Percentiles rank a stretch among this genome's conserved stretches.
phyloP scores from a whole-genome alignment of 2,329 filamentous ascomycete species.

The Talaromyces albobiverticillius region DNA sequence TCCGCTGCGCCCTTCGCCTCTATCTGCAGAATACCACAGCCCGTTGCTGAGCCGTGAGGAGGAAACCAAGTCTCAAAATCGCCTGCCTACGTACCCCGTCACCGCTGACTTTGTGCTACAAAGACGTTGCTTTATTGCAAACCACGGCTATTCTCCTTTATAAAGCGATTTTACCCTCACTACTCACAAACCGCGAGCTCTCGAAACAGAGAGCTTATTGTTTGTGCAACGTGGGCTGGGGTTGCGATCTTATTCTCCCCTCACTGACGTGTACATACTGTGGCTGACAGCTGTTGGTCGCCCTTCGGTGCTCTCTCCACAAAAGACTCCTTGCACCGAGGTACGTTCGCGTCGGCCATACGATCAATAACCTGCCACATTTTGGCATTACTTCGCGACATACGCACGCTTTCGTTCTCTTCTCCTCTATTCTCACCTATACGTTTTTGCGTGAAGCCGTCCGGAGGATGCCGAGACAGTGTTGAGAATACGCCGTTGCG shows the following conservation, averaged over 20 bases:
- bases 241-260: slow-evolving; percentile 3
- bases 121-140: not conserved
- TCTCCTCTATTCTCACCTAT: not conserved
- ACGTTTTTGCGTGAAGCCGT: not conserved
- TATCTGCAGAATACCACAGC: not conserved
- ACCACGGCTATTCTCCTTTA: not conserved
- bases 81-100: not conserved
- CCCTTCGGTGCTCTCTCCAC: slow-evolving; percentile 3
- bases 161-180: not conserved
- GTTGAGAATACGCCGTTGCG: slow-evolving; percentile 5
- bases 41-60: not conserved
- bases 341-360: not conserved
- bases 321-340: slow-evolving; percentile 9
- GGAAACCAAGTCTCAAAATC: not conserved
- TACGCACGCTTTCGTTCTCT: not conserved
- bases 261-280: slow-evolving; percentile 5
- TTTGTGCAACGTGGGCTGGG: slow-evolving; percentile 6
- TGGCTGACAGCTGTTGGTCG: not conserved
- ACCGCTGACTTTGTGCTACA: too few species aligned
- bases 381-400: not conserved
- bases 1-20: not conserved
- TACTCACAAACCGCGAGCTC: not conserved
- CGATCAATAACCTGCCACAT: slow-evolving; percentile 5
- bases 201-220: not conserved
- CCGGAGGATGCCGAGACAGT: not conserved